Base-by-base conservation (phyloP, 176 grass and related monocot species). In the Ananas comosus region DNA sequence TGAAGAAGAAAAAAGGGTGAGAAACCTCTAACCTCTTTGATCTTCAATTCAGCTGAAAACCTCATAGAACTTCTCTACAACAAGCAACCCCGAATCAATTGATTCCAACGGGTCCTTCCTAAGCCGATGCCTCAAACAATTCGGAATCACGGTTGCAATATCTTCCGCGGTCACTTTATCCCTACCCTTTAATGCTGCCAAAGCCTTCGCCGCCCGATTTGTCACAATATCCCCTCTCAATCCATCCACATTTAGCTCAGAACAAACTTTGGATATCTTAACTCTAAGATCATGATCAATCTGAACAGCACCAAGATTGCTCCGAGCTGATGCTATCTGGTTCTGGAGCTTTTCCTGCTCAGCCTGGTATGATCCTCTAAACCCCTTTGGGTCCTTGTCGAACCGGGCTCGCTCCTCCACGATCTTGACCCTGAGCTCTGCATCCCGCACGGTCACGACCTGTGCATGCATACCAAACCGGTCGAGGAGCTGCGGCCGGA, bases 41-140 rank as follows among this genome's bases (percentile, higher is more conserved):
- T 72, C 64, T 24, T 76, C 73, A 70, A 50, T 83, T 84, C 82
- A 99, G 80, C 82, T 78, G 69, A 99, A 99, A 25, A 99, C 72
- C 75, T 99, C 94, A 48, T 99, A 99, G 64, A 99, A 99, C 82
- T 99, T 99, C 82, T 99, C 94, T 13, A 88, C 73, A 13, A 99
- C 82, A 10, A 93, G 94, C 74, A 93, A 87, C 11, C 94, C 94
- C 0, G 94, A 99, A 66, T 99, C 94, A 16, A 99, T 93, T 0
- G 93, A 99, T 61, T 99, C 94, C 0, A 99, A 80, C 2, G 94
- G 94, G 67, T 99, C 94, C 75, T 99, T 99, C 64, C 94, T 68
- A 21, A 99, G 89, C 71, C 94, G 84, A 83, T 99, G 94, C 85
- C 94, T 93, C 75, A 99, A 85, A 73, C 89, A 90, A 76, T 93